A percentile compares a stretch with the other conserved stretches of the same genome.
phyloP scores from a whole-genome alignment of 805 yeast genomes.

The Priceomyces haplophilus region DNA sequence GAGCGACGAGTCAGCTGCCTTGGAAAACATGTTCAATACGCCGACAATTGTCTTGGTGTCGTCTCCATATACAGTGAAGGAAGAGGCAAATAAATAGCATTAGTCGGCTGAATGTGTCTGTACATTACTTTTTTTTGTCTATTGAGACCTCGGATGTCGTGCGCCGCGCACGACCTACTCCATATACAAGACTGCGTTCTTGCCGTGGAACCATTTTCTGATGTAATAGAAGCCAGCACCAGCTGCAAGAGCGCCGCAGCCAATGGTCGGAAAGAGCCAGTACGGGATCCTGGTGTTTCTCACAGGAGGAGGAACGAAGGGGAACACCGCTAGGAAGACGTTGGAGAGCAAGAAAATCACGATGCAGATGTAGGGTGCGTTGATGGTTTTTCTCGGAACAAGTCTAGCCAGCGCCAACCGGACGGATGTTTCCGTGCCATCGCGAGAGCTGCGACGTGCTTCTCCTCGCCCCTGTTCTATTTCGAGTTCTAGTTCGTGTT shows the following conservation, averaged over 20 bases:
- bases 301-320: slow-evolving; percentile 54
- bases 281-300: slow-evolving; percentile 42
- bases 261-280: slow-evolving; percentile 57
- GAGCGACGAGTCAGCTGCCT: neutral
- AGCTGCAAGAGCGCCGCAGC: slow-evolving; percentile 40
- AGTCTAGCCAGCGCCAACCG: neutral
- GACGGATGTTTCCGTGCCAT: neutral
- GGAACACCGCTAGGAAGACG: slow-evolving; percentile 50
- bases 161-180: neutral
- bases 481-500: too few relatives aligned
- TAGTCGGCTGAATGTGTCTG: too few relatives aligned
- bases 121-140: too few relatives aligned
- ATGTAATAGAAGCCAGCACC: slow-evolving; percentile 37
- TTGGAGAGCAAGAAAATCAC: slow-evolving; percentile 44
- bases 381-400: slow-evolving; percentile 6
- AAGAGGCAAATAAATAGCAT: too few relatives aligned
- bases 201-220: slow-evolving; percentile 6
- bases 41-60: too few relatives aligned
- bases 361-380: slow-evolving; percentile 31
- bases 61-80: too few relatives aligned
- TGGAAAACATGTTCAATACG: slow-evolving; percentile 1
- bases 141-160: neutral
- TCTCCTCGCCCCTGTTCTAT: neutral
- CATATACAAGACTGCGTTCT: neutral
- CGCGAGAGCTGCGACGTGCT: too few relatives aligned